These are phyloP conservation scores for Boletus mariae DNA, from an alignment of 1,284 basidiomycete genomes.

Conservation along the genomic window DNA sequence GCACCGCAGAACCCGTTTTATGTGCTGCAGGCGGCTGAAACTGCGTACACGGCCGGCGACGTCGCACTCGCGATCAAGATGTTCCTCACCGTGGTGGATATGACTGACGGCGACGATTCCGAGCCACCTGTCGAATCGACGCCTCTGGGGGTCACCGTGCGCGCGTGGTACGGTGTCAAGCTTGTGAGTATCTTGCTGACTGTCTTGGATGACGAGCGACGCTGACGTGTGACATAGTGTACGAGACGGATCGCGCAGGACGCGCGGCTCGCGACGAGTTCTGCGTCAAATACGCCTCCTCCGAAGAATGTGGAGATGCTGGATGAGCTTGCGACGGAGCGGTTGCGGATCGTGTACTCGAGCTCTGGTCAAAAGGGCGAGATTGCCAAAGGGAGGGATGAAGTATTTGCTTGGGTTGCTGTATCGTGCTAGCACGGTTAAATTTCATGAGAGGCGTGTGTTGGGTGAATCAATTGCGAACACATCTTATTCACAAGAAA, in stretches of 20 bases:
- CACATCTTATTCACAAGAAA: background rate
- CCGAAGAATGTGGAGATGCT: constrained; percentile 54
- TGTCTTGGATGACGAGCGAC: background rate
- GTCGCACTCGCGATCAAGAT: constrained; percentile 78
- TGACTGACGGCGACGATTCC: constrained; percentile 63
- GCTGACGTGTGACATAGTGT: constrained; percentile 40
- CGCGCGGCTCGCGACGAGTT: constrained; percentile 34
- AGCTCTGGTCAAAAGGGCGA: constrained; percentile 32
- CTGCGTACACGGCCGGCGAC: constrained; percentile 76
- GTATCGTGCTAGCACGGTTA: background rate
- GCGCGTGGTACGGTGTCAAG: constrained; percentile 87
- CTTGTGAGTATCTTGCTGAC: constrained; percentile 49
- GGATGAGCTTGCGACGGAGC: constrained; percentile 71
- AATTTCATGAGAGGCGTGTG: too few relatives aligned
- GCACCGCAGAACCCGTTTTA: constrained; percentile 85
- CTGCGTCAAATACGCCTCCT: constrained; percentile 53
- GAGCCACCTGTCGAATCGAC: constrained; percentile 42
- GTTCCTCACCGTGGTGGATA: constrained; percentile 80
- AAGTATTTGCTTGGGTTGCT: constrained; percentile 34
- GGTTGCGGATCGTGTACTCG: constrained; percentile 55
- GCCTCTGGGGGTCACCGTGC: constrained; percentile 55
- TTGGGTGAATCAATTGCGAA: background rate
- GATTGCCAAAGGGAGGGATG: constrained; percentile 33
- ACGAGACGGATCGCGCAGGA: constrained; percentile 50
- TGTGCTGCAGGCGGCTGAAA: constrained; percentile 81